A percentile compares a stretch with the other conserved stretches of the same genome.
Conservation (phyloP, 805 yeast genomes). For the Ogataea ganodermae region DNA sequence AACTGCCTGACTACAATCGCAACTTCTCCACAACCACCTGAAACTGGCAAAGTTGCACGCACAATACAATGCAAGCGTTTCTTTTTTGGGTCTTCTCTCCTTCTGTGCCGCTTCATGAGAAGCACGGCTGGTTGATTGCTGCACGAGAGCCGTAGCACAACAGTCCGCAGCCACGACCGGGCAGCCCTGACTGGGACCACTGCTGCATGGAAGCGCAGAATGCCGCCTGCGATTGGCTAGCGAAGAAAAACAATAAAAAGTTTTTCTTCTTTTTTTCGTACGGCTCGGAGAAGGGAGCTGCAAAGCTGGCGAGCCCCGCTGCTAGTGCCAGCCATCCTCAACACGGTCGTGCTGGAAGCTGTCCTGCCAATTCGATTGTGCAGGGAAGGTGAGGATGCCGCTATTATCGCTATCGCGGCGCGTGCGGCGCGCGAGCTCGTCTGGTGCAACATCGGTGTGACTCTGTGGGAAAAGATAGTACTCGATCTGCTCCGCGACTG, state of each 20-base stretch:
- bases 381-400: constrained; percentile 2
- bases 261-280: not conserved
- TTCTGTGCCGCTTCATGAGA: constrained; percentile 6
- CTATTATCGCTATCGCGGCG: not conserved
- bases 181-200: not conserved
- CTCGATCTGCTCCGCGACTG: constrained; percentile 12
- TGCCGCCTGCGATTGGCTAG: constrained; percentile 1
- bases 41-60: constrained; percentile 6
- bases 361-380: constrained; percentile 18
- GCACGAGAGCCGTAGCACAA: not conserved
- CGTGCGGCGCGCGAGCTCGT: not conserved
- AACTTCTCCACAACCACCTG: constrained; percentile 7
- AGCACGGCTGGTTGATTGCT: constrained; percentile 4
- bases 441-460: constrained; percentile 2
- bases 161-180: not conserved
- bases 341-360: constrained; percentile 9
- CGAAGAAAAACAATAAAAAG: not conserved
- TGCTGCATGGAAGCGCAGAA: constrained; percentile 3
- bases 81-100: not conserved
- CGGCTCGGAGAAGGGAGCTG: not conserved
- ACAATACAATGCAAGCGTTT: not conserved
- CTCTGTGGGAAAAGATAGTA: constrained; percentile 13
- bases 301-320: not conserved
- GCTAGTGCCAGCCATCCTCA: constrained; percentile 6
- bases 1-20: not conserved